Conservation (phyloP, 1,284 basidiomycete species). For the Porphyrellus sp. region DNA sequence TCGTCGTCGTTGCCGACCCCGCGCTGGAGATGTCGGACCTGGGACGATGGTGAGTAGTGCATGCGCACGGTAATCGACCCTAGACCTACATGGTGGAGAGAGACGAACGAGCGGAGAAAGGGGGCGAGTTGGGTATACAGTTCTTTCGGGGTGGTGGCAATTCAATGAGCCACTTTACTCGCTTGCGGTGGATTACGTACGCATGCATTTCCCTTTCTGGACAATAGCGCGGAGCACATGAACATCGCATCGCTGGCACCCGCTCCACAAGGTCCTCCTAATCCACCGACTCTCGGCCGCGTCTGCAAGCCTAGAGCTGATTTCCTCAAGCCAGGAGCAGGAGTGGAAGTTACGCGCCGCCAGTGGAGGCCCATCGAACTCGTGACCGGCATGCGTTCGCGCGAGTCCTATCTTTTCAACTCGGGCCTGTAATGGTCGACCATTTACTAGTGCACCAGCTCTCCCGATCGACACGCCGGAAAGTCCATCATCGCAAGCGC, state of each 20-base stretch:
- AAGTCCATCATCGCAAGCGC: too few species aligned
- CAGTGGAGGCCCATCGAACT: too few species aligned
- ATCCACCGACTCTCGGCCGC: too few species aligned
- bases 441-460: too few species aligned
- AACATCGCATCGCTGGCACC: background rate
- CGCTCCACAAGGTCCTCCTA: background rate
- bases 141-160: too few species aligned
- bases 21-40: constrained; percentile 31
- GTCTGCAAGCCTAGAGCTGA: too few species aligned
- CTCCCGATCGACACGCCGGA: too few species aligned
- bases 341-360: too few species aligned
- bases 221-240: background rate
- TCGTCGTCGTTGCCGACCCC: constrained; percentile 49
- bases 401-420: too few species aligned
- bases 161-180: constrained; percentile 1
- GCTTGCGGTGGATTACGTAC: constrained; percentile 11
- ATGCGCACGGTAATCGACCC: background rate
- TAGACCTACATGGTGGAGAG: constrained; percentile 21
- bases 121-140: constrained; percentile 2
- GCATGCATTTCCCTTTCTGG: constrained; percentile 10
- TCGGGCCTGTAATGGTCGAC: too few species aligned
- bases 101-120: constrained; percentile 16
- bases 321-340: too few species aligned
- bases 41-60: constrained; percentile 6
- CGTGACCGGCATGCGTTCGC: too few species aligned